Percentiles rank a stretch among this genome's conserved stretches.
Conservation (phyloP, 805 yeast species). For the Metschnikowia gelsemii region DNA sequence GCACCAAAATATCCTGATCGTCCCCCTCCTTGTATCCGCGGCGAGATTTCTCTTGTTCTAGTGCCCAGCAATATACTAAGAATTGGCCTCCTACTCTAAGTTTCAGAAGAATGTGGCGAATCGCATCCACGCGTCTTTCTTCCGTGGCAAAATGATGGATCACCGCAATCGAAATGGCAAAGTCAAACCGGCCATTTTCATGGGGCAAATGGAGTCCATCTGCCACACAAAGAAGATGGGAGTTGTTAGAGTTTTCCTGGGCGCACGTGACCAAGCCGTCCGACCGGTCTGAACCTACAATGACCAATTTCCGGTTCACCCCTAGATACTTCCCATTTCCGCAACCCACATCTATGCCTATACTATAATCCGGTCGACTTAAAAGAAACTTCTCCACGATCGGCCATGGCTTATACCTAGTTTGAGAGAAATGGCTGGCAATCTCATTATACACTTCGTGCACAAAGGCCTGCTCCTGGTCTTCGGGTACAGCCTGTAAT, state of each 20-base stretch:
- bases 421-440: conserved; percentile 89
- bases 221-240: conserved; percentile 64
- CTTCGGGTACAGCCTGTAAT: conserved; percentile 41
- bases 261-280: conserved; percentile 70
- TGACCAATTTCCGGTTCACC: conserved; percentile 63
- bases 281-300: conserved; percentile 76
- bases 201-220: conserved; percentile 68
- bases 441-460: conserved; percentile 93
- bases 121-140: conserved; percentile 75
- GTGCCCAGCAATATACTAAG: conserved; percentile 92
- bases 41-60: conserved; percentile 84
- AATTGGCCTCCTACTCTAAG: conserved; percentile 63
- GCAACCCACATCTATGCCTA: conserved; percentile 94
- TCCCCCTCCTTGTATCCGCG: conserved; percentile 90
- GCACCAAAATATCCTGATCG: conserved; percentile 91
- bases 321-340: conserved; percentile 93
- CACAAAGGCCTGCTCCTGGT: conserved; percentile 73
- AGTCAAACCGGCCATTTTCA: conserved; percentile 50
- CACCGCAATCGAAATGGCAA: conserved; percentile 94
- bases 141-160: conserved; percentile 92
- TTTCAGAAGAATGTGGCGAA: conserved; percentile 61
- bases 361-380: conserved; percentile 47
- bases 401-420: conserved; percentile 98
- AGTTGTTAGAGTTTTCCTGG: conserved; percentile 32
- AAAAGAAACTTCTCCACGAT: conserved; percentile 72